Evolutionary conservation across 192 early-diverging fungal genomes (phyloP), one percentile per base, ranked within the genome.

Genomic region (Podila epicladia): DNA sequence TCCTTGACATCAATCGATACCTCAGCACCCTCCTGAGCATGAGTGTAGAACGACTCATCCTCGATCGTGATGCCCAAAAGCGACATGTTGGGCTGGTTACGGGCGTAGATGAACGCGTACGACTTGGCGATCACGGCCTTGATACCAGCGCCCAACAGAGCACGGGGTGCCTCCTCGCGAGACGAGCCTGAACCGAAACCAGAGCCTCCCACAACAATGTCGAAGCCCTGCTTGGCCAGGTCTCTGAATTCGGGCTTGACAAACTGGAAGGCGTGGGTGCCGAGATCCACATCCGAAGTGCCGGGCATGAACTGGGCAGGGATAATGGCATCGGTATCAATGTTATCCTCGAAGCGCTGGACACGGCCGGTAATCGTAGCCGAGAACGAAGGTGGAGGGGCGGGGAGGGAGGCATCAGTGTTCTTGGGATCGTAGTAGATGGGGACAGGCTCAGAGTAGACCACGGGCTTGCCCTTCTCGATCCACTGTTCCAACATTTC

Each of bases 41-140:
- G 83, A 61, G 88, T 85, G 73, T 94, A 94, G 85, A 94, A 94
- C 41, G 88, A 83, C 19, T 94, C 92, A 74, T 94, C 91, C 53
- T 85, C 87, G 60, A 94, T 83, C 29, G 89, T 88, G 58, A 94
- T 90, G 68, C 93, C 93, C 61, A 93, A 86, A 15, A 94, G 87
- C n/a, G 91, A 91, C 89, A 92, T 91, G 83, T 94, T 94, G 75
- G 91, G 88, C 87, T 94, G 93, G 89, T 94, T 94, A 82, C 93
- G 90, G 62, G 88, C 87, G 77, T 94, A 94, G 79, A 94, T 94
- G 72, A 92, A 94, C 0, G 93, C 92, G 72, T 89, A 94, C 37
- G 91, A 92, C 83, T 93, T 94, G 48, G 93, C 93, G 69, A 94
- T 93, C 29, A 94, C 93, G 24, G 91, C 92, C 85, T 94, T 89